A percentile compares a stretch with the other conserved stretches of the same genome.
phyloP scores from a whole-genome alignment of 225 moss, liverwort and hornwort genomes.

The Rhytidiadelphus loreus region DNA sequence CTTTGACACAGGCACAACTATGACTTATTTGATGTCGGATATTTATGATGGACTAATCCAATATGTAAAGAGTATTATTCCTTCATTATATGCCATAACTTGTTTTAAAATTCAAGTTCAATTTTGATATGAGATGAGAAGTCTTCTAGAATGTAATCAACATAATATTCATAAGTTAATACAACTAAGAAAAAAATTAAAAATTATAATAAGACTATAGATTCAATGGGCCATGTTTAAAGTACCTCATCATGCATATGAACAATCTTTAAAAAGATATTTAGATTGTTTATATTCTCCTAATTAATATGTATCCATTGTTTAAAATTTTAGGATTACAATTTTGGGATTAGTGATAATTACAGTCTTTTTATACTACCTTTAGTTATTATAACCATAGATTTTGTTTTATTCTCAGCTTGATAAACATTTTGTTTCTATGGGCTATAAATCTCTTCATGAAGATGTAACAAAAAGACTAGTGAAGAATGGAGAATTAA shows the following conservation, averaged over 20 bases:
- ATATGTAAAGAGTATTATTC: neutral
- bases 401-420: neutral
- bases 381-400: neutral
- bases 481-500: neutral
- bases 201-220: no score
- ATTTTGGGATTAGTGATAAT: neutral
- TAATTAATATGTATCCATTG: neutral
- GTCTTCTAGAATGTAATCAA: neutral
- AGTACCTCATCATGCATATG: no score
- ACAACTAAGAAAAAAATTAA: neutral
- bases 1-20: conserved; percentile 1
- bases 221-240: neutral
- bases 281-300: neutral
- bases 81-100: neutral
- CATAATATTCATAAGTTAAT: neutral
- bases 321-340: neutral
- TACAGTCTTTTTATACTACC: neutral
- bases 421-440: neutral
- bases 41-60: neutral
- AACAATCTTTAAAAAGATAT: neutral
- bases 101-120: neutral
- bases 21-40: neutral
- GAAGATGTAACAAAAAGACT: neutral
- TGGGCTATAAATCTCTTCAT: neutral
- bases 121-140: neutral